A percentile compares a stretch with the other conserved stretches of the same genome.
phyloP scores from a whole-genome alignment of 352 stramenopile genomes.

The Blastocystis sp. region DNA sequence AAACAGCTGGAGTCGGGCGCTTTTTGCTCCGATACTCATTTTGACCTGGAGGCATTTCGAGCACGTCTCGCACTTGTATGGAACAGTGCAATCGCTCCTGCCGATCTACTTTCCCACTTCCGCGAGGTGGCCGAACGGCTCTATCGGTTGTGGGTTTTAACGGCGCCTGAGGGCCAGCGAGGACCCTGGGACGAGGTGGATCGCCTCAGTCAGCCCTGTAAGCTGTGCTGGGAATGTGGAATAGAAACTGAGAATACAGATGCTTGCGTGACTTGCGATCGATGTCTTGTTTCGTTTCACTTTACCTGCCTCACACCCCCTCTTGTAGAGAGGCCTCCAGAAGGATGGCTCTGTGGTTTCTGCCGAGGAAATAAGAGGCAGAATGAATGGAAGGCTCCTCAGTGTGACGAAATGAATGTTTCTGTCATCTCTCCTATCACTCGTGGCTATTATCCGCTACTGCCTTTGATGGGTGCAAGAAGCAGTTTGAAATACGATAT shows the following conservation, averaged over 20 bases:
- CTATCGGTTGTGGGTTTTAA: neutral
- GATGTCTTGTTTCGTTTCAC: constrained; percentile 19
- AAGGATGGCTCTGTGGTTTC: constrained; percentile 31
- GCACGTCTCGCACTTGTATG: neutral
- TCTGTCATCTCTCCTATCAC: neutral
- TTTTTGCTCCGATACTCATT: neutral
- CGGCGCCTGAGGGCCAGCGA: neutral
- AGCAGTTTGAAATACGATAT: neutral
- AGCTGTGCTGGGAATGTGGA: neutral
- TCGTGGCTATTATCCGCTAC: neutral
- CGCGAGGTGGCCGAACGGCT: neutral
- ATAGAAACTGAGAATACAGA: neutral
- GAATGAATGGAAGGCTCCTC: neutral
- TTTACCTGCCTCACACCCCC: constrained; percentile 13
- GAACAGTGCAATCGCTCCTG: neutral
- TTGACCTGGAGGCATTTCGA: neutral
- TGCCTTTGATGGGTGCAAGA: neutral
- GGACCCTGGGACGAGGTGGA: constrained; percentile 45
- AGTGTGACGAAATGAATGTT: neutral
- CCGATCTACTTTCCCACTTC: neutral
- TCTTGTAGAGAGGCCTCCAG: neutral
- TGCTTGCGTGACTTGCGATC: neutral
- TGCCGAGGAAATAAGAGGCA: neutral
- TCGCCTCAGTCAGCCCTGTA: constrained; percentile 40
- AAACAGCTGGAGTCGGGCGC: neutral